phyloP scores from a whole-genome alignment of 768 basidiomycete species.

The Baorangia bicolor region DNA sequence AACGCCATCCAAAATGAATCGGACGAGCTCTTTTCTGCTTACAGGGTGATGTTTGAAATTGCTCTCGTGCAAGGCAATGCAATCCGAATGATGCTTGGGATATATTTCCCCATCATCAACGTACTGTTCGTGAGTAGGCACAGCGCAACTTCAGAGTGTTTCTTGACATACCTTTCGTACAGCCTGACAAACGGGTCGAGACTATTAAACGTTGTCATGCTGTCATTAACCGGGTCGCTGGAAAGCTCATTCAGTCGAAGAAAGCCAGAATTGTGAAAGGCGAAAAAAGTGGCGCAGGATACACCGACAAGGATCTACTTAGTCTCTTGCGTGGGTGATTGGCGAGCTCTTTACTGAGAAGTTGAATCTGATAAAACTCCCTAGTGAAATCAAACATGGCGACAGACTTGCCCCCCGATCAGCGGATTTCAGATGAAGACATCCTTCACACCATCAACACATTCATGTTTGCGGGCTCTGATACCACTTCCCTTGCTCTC shows the following conservation, averaged over 20 bases:
- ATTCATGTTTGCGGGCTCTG: conserved; percentile 88
- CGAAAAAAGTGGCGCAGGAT: conserved; percentile 47
- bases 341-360: not conserved
- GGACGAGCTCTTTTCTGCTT: conserved; percentile 75
- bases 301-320: conserved; percentile 72
- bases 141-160: not conserved
- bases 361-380: conserved; percentile 5
- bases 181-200: conserved; percentile 55
- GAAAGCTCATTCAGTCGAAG: conserved; percentile 75
- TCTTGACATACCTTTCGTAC: conserved; percentile 1
- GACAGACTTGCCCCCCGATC: conserved; percentile 62
- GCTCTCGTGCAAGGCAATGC: conserved; percentile 56
- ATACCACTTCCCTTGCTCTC: conserved; percentile 78
- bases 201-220: conserved; percentile 56
- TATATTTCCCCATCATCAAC: conserved; percentile 60
- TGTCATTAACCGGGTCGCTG: conserved; percentile 69
- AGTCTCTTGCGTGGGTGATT: conserved; percentile 65
- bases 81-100: conserved; percentile 45
- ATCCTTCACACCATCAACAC: conserved; percentile 85
- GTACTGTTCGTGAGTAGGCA: conserved; percentile 51
- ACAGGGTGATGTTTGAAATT: conserved; percentile 82
- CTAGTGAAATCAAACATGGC: conserved; percentile 84
- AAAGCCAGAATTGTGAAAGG: conserved; percentile 68
- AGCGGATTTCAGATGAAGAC: conserved; percentile 84
- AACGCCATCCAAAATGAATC: conserved; percentile 77